phyloP scores from a whole-genome alignment of 257 asterid species.

The Solanum gandarillasii region DNA sequence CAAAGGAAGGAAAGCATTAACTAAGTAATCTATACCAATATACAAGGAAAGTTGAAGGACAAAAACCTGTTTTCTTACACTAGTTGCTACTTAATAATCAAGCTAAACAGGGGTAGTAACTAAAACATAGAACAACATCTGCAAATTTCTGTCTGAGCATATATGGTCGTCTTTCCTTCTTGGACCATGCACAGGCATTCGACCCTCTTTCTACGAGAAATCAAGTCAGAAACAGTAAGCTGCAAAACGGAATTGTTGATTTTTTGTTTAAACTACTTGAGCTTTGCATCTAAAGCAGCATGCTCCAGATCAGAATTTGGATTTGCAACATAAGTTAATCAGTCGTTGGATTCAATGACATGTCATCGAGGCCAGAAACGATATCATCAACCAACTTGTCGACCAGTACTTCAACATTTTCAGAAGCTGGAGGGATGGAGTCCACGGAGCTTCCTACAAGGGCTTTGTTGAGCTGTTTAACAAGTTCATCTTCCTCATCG shows the following conservation, averaged over 20 bases:
- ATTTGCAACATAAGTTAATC: background rate
- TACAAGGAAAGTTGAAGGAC: background rate
- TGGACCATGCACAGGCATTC: background rate
- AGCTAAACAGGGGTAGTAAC: background rate
- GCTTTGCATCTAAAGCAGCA: background rate
- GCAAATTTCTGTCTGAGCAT: background rate
- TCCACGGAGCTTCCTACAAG: conserved; percentile 10
- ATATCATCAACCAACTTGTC: conserved; percentile 33
- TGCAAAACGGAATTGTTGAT: background rate
- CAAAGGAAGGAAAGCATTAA: background rate
- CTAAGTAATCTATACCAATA: background rate
- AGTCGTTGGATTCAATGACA: conserved; percentile 21
- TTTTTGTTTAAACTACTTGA: background rate
- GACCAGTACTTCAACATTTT: conserved; percentile 9
- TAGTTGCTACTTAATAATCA: background rate
- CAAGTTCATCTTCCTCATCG: conserved; percentile 21
- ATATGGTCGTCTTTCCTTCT: background rate
- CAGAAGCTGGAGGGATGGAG: conserved; percentile 10
- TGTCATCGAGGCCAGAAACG: conserved; percentile 44
- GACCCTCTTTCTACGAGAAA: background rate
- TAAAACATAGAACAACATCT: background rate
- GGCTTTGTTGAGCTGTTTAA: conserved; percentile 16
- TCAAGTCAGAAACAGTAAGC: background rate
- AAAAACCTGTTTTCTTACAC: background rate
- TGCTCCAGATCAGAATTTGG: background rate